These are phyloP conservation scores for Rhodosporidiobolus sp. DNA, from an alignment of 768 basidiomycete genomes.

Conservation along the genomic window DNA sequence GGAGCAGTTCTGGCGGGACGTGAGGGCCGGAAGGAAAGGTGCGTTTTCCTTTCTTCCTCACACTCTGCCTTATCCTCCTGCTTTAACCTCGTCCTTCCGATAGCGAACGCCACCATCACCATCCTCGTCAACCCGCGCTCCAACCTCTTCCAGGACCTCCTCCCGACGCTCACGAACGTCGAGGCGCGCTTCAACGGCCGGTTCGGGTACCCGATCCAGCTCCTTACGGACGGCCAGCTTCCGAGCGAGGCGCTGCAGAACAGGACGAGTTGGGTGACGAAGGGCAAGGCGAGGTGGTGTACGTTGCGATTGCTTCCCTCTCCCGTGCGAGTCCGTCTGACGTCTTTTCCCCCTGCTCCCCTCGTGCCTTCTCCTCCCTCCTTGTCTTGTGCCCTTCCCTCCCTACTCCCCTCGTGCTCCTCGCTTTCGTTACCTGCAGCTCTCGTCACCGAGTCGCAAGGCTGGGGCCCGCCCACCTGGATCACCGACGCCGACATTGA, in stretches of 20 bases:
- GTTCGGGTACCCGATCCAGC: constrained; percentile 13
- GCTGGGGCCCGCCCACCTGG: constrained; percentile 6
- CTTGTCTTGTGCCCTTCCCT: no score
- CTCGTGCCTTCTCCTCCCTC: background rate
- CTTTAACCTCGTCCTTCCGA: background rate
- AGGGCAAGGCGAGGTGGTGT: constrained; percentile 10
- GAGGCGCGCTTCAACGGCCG: constrained; percentile 7
- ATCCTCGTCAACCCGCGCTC: constrained; percentile 8
- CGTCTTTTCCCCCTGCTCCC: background rate
- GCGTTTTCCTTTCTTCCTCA: no score
- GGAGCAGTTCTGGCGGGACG: no score
- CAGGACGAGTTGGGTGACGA: background rate
- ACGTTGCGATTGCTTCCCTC: no score
- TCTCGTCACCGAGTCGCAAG: background rate
- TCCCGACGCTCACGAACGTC: background rate
- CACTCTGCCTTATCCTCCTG: background rate
- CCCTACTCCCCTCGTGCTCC: background rate
- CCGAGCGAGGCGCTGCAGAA: background rate
- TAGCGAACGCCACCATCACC: constrained; percentile 4
- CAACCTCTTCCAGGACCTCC: background rate
- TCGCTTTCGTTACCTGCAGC: background rate
- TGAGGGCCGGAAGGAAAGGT: no score
- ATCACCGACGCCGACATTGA: background rate
- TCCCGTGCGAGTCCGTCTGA: no score
- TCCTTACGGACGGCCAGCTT: background rate